Base-by-base conservation (phyloP, 768 basidiomycete genomes). In the Boletus vinaceobasis region DNA sequence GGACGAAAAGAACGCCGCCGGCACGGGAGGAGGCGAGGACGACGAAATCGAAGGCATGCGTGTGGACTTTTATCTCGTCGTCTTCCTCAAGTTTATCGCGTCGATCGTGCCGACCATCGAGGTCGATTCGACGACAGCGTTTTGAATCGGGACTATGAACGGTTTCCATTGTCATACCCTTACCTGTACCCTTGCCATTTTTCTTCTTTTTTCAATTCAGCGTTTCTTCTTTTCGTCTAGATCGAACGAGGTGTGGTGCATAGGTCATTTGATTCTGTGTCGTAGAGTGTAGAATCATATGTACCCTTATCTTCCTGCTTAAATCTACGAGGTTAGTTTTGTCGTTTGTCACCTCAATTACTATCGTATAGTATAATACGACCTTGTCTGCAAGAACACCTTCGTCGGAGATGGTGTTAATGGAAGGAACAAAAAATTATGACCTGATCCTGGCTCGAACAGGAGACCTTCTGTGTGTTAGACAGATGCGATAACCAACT, bases 21-120 rank as follows among this genome's bases (percentile, higher is more conserved):
- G 36, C 15, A 31, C 26, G 7, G 59, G 52, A 3, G 57, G 50
- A 7, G 59, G 43, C 1, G 66, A 59, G n/a, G 76, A 74, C 4
- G 82, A 82, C 2, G 88, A 86, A 4, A 85, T 93, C 38, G 93
- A 94, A 65, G 95, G 94, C 35, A 87, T 99, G 82, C 81, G 95
- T 33, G 97, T 99, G 40, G 97, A 99, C 72, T 97, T 97, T 74
- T 98, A 98, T 71, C 82, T 97, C 48, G 92, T 97, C 64, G 94
- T 93, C 51, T 98, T 98, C 84, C 84, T 98, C 77, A 99, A 98
- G 80, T 98, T 98, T 75, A 97, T 98, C 68, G 93, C 93, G 11
- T 93, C 90, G 49, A 96, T 97, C 71, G 93, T 97, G 42, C 95
- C 94, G n/a, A 97, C 95, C 46, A 98, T 98, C 69, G 96, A 98